Evolutionary conservation across 306 rosid genomes (phyloP).

Genomic region (Herpetospermum pedunculosum): DNA sequence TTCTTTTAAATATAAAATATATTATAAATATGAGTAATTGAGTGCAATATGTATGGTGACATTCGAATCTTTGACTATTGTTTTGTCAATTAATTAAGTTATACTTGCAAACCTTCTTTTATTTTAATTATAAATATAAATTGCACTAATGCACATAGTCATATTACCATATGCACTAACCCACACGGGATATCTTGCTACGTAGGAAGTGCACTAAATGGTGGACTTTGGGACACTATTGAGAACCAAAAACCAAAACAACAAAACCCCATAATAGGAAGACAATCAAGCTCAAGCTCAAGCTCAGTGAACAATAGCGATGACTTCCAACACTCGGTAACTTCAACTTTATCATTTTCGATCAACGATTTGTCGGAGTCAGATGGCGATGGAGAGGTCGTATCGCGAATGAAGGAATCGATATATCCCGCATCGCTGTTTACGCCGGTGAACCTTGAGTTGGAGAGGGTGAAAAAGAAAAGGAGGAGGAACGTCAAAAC

Average conservation of each 20-base stretch:
- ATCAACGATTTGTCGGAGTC: neutral
- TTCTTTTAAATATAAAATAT: no score
- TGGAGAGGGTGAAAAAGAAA: neutral
- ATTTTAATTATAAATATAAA: neutral
- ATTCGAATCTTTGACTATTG: no score
- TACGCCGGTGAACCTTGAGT: neutral
- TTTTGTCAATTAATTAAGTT: no score
- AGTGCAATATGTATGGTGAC: no score
- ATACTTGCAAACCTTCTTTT: no score
- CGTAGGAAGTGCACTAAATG: neutral
- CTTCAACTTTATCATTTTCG: no score
- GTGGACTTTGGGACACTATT: neutral
- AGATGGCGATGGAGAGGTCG: neutral
- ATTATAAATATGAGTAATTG: no score
- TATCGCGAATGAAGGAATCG: neutral
- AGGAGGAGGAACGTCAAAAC: neutral
- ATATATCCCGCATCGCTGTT: neutral
- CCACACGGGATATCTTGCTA: neutral
- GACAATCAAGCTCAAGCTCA: neutral
- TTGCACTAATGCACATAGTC: neutral
- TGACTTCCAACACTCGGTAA: neutral
- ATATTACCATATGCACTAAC: neutral
- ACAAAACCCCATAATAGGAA: neutral
- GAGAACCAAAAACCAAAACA: neutral
- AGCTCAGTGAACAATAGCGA: no score